These are phyloP conservation scores for Phalaenopsis equestris DNA, from an alignment of 106 monocot species.

Conservation along the genomic window DNA sequence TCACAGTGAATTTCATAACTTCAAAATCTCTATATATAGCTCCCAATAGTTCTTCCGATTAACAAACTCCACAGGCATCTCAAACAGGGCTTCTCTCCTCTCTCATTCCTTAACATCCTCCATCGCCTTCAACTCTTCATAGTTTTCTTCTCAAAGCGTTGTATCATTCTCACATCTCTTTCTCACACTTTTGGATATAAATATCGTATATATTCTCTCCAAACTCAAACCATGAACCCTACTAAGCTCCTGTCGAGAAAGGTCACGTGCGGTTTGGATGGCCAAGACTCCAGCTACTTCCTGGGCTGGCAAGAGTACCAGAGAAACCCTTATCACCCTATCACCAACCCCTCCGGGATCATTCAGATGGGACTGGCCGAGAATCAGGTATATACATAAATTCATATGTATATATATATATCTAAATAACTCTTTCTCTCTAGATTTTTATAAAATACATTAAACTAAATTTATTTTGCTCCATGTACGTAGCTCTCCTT, in stretches of 20 bases:
- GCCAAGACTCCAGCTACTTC: conserved; percentile 83
- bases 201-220: background rate
- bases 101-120: too few species aligned
- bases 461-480: background rate
- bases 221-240: background rate
- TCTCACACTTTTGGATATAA: background rate
- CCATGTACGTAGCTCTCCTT: conserved; percentile 61
- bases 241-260: conserved; percentile 15
- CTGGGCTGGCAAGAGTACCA: conserved; percentile 83
- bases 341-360: conserved; percentile 57
- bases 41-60: too few species aligned
- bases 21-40: too few species aligned
- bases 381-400: conserved; percentile 47
- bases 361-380: conserved; percentile 98
- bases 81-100: too few species aligned
- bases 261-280: conserved; percentile 42
- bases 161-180: background rate
- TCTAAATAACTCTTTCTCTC: too few species aligned
- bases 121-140: too few species aligned
- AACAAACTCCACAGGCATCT: too few species aligned
- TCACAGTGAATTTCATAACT: too few species aligned
- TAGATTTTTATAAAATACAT: too few species aligned
- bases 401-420: too few species aligned
- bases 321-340: conserved; percentile 55
- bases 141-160: background rate